A percentile compares a stretch with the other conserved stretches of the same genome.
These are phyloP conservation scores for Vitis vinifera DNA, from an alignment of 164 flowering plant species.

Conservation along the genomic window ASM3070453v1 NC_081822.1:8302501-8303000, in stretches of 20 bases:
- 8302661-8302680: slow-evolving; percentile 44
- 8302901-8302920: slow-evolving; percentile 64
- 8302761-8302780: slow-evolving; percentile 77
- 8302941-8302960: slow-evolving; percentile 80
- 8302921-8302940: slow-evolving; percentile 63
- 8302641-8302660: slow-evolving; percentile 50
- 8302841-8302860: slow-evolving; percentile 54
- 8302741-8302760: slow-evolving; percentile 75
- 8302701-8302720: slow-evolving; percentile 60
- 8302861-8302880: slow-evolving; percentile 75
- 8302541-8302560: slow-evolving; percentile 53
- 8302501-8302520: slow-evolving; percentile 38
- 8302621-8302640: slow-evolving; percentile 53
- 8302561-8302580: slow-evolving; percentile 43
- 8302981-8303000: slow-evolving; percentile 34
- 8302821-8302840: slow-evolving; percentile 77
- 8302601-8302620: slow-evolving; percentile 43
- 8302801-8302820: slow-evolving; percentile 50
- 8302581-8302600: slow-evolving; percentile 43
- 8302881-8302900: slow-evolving; percentile 88
- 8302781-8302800: slow-evolving; percentile 82
- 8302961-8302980: slow-evolving; percentile 82
- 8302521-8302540: slow-evolving; percentile 59
- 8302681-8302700: slow-evolving; percentile 47
- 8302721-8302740: slow-evolving; percentile 56